phyloP scores from a whole-genome alignment of 2,329 filamentous ascomycete genomes.

The Sporothrix variecibatus region DNA sequence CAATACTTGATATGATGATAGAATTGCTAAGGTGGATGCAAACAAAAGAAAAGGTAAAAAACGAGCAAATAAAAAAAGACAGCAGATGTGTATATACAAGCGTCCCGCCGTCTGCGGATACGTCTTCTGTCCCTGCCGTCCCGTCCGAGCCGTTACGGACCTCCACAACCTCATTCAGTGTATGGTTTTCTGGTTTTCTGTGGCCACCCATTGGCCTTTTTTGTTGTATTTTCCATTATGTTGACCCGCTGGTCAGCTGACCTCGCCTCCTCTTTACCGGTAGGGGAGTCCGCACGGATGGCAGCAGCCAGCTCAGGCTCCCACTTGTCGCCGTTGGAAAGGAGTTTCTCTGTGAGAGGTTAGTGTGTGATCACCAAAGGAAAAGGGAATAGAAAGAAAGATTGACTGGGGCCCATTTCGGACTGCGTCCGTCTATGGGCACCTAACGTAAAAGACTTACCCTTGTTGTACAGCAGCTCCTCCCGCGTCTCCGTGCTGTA shows the following conservation, averaged over 20 bases:
- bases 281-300: constrained; percentile 94
- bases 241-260: background rate
- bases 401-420: background rate
- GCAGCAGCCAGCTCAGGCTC: constrained; percentile 93
- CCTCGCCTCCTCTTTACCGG: constrained; percentile 55
- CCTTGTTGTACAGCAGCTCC: constrained; percentile 96
- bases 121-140: background rate
- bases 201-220: background rate
- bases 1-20: background rate
- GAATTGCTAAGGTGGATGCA: constrained; percentile 2
- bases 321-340: constrained; percentile 93
- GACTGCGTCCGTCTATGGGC: background rate
- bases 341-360: constrained; percentile 66
- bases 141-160: too few species aligned
- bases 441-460: constrained; percentile 38
- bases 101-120: constrained; percentile 1
- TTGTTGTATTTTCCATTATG: background rate
- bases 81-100: constrained; percentile 23
- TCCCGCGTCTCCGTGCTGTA: constrained; percentile 73
- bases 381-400: background rate
- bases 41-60: background rate
- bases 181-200: constrained; percentile 6
- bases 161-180: background rate
- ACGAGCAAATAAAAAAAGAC: background rate
- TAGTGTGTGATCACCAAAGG: background rate